phyloP scores from a whole-genome alignment of 495 filamentous ascomycete species.

The Lasiosphaeria miniovina region DNA sequence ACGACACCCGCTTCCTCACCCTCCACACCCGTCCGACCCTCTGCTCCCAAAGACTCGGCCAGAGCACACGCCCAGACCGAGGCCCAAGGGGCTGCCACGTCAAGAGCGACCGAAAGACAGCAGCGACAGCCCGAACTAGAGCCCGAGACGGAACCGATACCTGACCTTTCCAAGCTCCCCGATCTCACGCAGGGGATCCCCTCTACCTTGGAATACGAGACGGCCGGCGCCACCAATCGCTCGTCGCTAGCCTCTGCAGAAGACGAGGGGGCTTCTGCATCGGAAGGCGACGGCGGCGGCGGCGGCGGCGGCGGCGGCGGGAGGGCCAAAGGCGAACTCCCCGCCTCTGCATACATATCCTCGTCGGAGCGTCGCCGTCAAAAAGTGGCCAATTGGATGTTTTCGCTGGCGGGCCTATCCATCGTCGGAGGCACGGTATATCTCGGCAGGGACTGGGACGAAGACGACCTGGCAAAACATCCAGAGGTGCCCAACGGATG shows the following conservation, averaged over 20 bases:
- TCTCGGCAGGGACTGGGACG: constrained; percentile 78
- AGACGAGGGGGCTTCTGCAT: constrained; percentile 48
- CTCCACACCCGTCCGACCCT: constrained; percentile 3
- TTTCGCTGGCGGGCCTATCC: constrained; percentile 44
- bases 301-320: constrained; percentile 42
- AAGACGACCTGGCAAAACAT: constrained; percentile 67
- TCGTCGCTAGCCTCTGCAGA: constrained; percentile 56
- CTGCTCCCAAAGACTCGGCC: not conserved
- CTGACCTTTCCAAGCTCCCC: constrained; percentile 61
- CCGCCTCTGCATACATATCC: constrained; percentile 83
- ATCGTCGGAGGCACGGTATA: constrained; percentile 47
- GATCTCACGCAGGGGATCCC: constrained; percentile 90
- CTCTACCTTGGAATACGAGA: constrained; percentile 77
- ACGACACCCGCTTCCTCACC: not conserved
- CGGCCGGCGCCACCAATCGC: constrained; percentile 46
- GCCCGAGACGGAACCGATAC: constrained; percentile 29
- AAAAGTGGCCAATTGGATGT: constrained; percentile 60
- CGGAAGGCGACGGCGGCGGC: constrained; percentile 7
- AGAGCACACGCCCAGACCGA: not conserved
- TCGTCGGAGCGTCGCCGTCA: constrained; percentile 79
- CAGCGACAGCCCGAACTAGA: not conserved
- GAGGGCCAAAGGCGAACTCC: constrained; percentile 56
- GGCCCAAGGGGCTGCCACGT: constrained; percentile 14
- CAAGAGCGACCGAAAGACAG: no score
- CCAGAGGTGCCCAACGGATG: constrained; percentile 67